A percentile compares a stretch with the other conserved stretches of the same genome.
phyloP scores from a whole-genome alignment of 2,329 filamentous ascomycete genomes.

The Botryotinia calthae region DNA sequence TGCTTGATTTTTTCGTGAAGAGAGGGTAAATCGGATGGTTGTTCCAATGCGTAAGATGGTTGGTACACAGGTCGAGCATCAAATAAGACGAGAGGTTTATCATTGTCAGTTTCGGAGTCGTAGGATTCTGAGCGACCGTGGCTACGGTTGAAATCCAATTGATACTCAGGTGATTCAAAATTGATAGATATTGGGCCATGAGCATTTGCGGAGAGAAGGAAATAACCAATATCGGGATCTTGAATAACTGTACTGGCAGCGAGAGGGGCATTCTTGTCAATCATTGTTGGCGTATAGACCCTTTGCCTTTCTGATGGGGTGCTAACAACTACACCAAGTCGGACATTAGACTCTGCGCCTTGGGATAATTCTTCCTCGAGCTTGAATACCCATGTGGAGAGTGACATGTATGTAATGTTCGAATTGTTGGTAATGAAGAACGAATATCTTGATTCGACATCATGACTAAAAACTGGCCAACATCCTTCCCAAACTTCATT shows the following conservation, averaged over 20 bases:
- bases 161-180: constrained; percentile 58
- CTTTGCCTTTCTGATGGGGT: constrained; percentile 45
- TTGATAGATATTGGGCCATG: constrained; percentile 57
- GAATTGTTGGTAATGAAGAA: constrained; percentile 62
- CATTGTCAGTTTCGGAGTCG: constrained; percentile 41
- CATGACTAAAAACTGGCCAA: constrained; percentile 63
- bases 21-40: constrained; percentile 53
- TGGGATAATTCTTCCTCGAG: constrained; percentile 60
- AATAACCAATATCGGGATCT: constrained; percentile 63
- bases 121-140: constrained; percentile 46
- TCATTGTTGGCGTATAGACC: constrained; percentile 53
- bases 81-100: constrained; percentile 52
- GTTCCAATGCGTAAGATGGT: constrained; percentile 58
- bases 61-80: constrained; percentile 67
- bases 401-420: constrained; percentile 58
- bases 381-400: constrained; percentile 62
- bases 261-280: constrained; percentile 47
- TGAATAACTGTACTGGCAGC: constrained; percentile 54
- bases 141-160: constrained; percentile 45
- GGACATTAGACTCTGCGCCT: constrained; percentile 45
- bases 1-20: constrained; percentile 57
- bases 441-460: constrained; percentile 60
- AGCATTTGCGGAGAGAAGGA: constrained; percentile 58
- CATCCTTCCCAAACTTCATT: constrained; percentile 54
- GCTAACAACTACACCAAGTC: constrained; percentile 26